Evolutionary conservation across 2,329 filamentous ascomycete genomes (phyloP).

Genomic region (Chalara sp.): DNA sequence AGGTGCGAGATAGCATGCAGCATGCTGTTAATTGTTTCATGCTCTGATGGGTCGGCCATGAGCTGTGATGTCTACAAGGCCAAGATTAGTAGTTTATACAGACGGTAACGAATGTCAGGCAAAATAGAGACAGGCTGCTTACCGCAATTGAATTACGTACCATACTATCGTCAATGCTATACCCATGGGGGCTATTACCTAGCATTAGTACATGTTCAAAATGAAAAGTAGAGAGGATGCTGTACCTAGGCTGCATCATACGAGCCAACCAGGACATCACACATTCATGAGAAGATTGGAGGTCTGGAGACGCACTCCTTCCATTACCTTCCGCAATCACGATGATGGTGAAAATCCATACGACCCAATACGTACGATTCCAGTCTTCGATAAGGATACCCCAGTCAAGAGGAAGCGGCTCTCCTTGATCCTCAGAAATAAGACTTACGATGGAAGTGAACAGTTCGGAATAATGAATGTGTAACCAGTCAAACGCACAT

Average conservation of each 20-base stretch:
- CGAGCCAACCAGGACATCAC: slow-evolving; percentile 8
- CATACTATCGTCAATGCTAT: too few relatives aligned
- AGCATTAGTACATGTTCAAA: background rate
- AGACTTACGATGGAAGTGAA: slow-evolving; percentile 5
- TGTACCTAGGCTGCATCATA: background rate
- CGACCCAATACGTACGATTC: slow-evolving; percentile 19
- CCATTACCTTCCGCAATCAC: slow-evolving; percentile 9
- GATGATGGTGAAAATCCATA: slow-evolving; percentile 17
- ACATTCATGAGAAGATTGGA: slow-evolving; percentile 5
- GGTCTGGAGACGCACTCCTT: background rate
- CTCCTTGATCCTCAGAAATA: slow-evolving; percentile 21
- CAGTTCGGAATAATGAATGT: slow-evolving; percentile 6
- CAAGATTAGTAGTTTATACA: background rate
- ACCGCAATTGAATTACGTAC: too few relatives aligned
- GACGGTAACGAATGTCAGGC: background rate
- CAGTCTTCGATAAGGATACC: slow-evolving; percentile 17
- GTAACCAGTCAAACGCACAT: slow-evolving; percentile 16
- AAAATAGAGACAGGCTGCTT: background rate
- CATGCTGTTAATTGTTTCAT: slow-evolving; percentile 13
- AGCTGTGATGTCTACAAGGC: background rate
- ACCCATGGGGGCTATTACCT: background rate
- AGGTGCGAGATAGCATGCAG: slow-evolving; percentile 5
- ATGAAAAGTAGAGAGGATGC: background rate
- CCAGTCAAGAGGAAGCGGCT: slow-evolving; percentile 21
- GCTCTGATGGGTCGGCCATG: slow-evolving; percentile 8